These are phyloP conservation scores for Platanthera zijinensis DNA, from an alignment of 106 monocot genomes.

Conservation along the genomic window DNA sequence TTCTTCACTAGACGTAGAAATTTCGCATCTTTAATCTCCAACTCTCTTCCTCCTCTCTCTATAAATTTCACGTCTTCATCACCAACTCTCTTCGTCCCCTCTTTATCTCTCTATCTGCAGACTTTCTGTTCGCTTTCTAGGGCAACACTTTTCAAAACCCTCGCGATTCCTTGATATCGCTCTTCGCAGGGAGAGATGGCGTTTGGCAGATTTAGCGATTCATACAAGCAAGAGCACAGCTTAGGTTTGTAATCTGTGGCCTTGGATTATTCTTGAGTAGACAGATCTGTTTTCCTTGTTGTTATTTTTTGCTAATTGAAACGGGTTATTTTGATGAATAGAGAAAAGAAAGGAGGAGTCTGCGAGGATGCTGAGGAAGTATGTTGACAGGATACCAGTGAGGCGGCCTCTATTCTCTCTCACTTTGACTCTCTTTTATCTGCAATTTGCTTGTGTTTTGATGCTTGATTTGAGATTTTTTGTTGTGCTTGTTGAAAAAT, in stretches of 20 bases:
- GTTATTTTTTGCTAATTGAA: background rate
- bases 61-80: no score
- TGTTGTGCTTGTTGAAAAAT: background rate
- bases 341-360: slow-evolving; percentile 15
- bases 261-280: no score
- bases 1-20: no score
- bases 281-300: background rate
- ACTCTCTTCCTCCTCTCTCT: no score
- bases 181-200: background rate
- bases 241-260: background rate
- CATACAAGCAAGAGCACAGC: slow-evolving; percentile 7
- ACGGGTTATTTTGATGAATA: slow-evolving; percentile 5
- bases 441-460: background rate
- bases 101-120: no score
- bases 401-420: background rate
- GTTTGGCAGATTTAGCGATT: background rate
- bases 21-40: no score
- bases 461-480: background rate
- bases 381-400: slow-evolving; percentile 15
- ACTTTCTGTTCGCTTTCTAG: no score
- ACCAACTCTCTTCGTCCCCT: no score
- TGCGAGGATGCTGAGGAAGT: slow-evolving; percentile 16
- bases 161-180: no score
- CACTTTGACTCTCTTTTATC: background rate
- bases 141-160: no score